Percentiles rank a stretch among this genome's conserved stretches.
These are phyloP conservation scores for Chloranthus sessilifolius DNA, from an alignment of 164 flowering plant species.

Conservation along the genomic window DNA sequence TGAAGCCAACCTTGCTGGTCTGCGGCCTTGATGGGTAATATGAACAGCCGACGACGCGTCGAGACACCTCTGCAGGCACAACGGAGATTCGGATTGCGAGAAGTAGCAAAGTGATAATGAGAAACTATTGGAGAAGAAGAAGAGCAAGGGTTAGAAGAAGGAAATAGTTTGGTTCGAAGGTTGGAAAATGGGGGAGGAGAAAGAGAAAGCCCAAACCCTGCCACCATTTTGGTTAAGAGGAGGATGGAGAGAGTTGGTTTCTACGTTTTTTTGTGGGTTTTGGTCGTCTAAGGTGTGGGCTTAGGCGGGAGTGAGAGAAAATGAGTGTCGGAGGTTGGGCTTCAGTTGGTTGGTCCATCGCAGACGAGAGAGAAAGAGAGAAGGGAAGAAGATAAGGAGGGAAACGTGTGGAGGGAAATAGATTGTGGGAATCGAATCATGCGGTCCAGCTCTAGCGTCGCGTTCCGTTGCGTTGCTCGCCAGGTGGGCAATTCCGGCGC, in stretches of 20 bases:
- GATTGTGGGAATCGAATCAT: too few species aligned
- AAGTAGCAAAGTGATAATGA: not conserved
- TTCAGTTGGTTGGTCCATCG: not conserved
- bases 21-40: slow-evolving; percentile 18
- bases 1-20: slow-evolving; percentile 21
- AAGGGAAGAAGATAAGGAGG: slow-evolving; percentile 5
- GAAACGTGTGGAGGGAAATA: slow-evolving; percentile 19
- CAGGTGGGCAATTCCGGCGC: too few species aligned
- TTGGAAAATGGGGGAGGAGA: slow-evolving; percentile 10
- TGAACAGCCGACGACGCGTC: slow-evolving; percentile 8
- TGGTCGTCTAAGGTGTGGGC: not conserved
- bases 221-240: slow-evolving; percentile 14
- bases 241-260: too few species aligned
- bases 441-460: too few species aligned
- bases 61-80: too few species aligned
- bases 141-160: slow-evolving; percentile 9
- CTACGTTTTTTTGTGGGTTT: too few species aligned
- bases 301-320: not conserved
- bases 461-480: too few species aligned
- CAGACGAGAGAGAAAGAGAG: not conserved
- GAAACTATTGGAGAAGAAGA: slow-evolving; percentile 5
- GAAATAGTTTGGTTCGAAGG: slow-evolving; percentile 9
- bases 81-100: not conserved
- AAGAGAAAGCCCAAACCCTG: slow-evolving; percentile 21
- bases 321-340: not conserved